Conservation (phyloP, 352 stramenopile species). For the Pythium guiyangense region DNA sequence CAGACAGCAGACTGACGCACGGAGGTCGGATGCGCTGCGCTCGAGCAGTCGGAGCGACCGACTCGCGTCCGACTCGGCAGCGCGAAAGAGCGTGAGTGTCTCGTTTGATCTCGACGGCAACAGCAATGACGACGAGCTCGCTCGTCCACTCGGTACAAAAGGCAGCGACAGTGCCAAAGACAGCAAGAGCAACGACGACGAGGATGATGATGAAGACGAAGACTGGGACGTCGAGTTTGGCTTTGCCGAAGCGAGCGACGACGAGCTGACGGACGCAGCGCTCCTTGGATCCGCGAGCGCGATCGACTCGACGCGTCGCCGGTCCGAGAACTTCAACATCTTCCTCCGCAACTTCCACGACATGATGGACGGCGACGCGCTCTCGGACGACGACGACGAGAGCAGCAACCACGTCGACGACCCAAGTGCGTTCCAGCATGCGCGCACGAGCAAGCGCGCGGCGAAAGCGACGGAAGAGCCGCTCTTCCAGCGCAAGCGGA, state of each 20-base stretch:
- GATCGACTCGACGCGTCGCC: conserved; percentile 52
- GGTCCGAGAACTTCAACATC: conserved; percentile 80
- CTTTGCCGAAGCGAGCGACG: conserved; percentile 34
- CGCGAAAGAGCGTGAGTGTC: not conserved
- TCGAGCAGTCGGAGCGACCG: not conserved
- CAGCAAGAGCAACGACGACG: conserved; percentile 5
- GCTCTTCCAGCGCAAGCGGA: conserved; percentile 53
- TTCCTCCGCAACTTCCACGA: conserved; percentile 75
- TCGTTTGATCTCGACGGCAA: not conserved
- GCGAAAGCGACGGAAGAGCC: conserved; percentile 44
- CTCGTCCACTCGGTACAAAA: too few species aligned
- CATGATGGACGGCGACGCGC: conserved; percentile 67
- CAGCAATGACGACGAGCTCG: conserved; percentile 7
- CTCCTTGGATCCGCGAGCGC: conserved; percentile 24
- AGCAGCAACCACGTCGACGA: conserved; percentile 38
- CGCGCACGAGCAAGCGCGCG: conserved; percentile 5
- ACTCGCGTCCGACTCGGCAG: not conserved
- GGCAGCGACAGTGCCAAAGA: not conserved
- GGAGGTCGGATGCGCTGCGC: too few species aligned
- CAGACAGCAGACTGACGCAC: too few species aligned
- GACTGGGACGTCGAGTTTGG: conserved; percentile 84
- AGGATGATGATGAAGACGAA: conserved; percentile 39
- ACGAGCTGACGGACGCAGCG: conserved; percentile 28
- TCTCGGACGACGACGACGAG: conserved; percentile 40
- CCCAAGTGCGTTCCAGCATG: conserved; percentile 22